These are phyloP conservation scores for Syncephalastrum racemosum DNA, from an alignment of 371 early-diverging fungal species.

Conservation along the genomic window DNA sequence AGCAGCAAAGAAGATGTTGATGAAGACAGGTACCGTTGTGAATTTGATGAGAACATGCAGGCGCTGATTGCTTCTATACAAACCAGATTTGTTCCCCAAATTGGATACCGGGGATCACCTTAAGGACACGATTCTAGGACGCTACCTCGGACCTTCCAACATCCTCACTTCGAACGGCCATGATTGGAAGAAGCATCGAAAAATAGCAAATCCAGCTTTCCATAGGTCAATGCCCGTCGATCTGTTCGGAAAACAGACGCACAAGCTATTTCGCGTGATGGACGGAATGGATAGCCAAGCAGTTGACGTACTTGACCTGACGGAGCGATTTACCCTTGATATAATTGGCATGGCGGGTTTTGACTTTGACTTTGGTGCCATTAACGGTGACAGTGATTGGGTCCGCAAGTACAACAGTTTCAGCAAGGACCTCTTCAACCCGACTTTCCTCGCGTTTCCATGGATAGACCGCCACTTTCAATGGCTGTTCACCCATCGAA, in stretches of 20 bases:
- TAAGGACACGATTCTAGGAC: constrained; percentile 7
- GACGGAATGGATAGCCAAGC: constrained; percentile 12
- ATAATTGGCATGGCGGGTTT: constrained; percentile 37
- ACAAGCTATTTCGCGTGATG: constrained; percentile 20
- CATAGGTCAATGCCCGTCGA: constrained; percentile 36
- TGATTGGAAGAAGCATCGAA: constrained; percentile 27
- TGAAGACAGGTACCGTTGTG: constrained; percentile 15
- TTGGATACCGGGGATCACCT: neutral
- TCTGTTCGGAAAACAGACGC: constrained; percentile 24
- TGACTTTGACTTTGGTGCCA: constrained; percentile 26
- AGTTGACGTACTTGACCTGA: constrained; percentile 21
- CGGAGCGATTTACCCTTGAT: constrained; percentile 37
- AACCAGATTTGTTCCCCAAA: constrained; percentile 23
- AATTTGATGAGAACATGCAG: constrained; percentile 2
- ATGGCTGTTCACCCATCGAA: constrained; percentile 24
- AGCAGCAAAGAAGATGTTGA: constrained; percentile 14
- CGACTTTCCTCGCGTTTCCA: too few species aligned
- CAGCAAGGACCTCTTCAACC: too few species aligned
- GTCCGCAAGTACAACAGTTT: constrained; percentile 10
- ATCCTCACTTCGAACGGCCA: constrained; percentile 21
- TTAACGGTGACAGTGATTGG: constrained; percentile 15
- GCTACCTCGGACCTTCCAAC: constrained; percentile 22
- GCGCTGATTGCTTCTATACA: too few species aligned
- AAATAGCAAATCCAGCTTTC: constrained; percentile 46
- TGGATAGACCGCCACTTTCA: too few species aligned